Evolutionary conservation across 148 eudicot species (phyloP), one percentile per base, ranked within the genome.

Genomic region (Gaultheria prostrata): DNA sequence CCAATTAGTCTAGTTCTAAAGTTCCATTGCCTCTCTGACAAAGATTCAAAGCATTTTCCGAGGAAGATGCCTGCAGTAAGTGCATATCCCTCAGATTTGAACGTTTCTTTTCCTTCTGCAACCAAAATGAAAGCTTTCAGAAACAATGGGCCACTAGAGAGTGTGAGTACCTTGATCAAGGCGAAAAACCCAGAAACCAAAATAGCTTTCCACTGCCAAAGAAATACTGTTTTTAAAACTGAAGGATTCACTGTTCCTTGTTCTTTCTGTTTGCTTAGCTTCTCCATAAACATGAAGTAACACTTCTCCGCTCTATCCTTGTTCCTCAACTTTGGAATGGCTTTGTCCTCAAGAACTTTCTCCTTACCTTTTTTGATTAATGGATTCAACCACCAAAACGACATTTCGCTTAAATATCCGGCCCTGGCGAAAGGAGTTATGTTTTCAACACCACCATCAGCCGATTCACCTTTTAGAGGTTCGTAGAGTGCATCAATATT

Each of bases 341-440:
- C 94, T 28, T 89, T 81, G 24, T 86, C 90, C 24, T 86, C 81
- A 57, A 93, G 89, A 49, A 76, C 63, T 71, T 90, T 89, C 50
- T 70, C 65, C 48, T 85, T 89, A 2, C 94, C 97, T 80, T 81
- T 85, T 74, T 87, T 88, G 88, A 93, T 77, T 83, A 93, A 35
- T 48, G 89, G 86, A 81, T 93, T 93, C 61, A 92, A 59, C 97
- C 97, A 93, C 89, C 92, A 89, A 65, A 93, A 93, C 45, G 93
- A 84, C 82, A 93, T 84, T 45, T 46, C 84, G 32, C 92, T 92
- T 24, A 90, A 43, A 17, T 88, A 28, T 35, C 93, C 89, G 8
- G 94, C 93, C 70, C 50, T 71, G 20, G 86, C 77, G 57, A 90
- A 85, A 14, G 88, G 89, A 43, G 87, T 91, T 20, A 65, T 14